Base-by-base conservation (phyloP, 371 early-diverging fungal species). In the Thermomucor indicae-seudaticae region DNA sequence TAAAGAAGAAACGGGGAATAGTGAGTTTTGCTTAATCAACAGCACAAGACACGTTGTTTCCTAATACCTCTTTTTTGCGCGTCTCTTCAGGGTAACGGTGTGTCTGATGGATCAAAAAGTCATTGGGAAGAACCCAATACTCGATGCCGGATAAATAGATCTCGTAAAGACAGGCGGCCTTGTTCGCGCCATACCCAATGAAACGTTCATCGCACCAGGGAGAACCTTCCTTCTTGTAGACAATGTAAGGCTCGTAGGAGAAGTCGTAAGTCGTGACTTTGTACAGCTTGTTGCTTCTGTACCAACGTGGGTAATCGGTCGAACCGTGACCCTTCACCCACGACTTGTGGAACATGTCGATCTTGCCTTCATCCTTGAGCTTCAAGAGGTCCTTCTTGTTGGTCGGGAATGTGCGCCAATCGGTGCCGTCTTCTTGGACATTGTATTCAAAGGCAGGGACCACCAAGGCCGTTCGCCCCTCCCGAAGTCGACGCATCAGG, bases 141-240 rank as follows among this genome's bases (percentile, higher is more conserved):
- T 83, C 81, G 43, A 81, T 67, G 6, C 86, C 86, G 2, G 83
- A 79, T 20, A 86, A 55, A 52, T 75, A 86, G 17, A 84, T 75
- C 56, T 86, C 86, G 57, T 76, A 86, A 8, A 86, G 62, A 53
- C 86, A 86, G 16, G 86, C 86, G 22, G 84, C 85, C 55, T 86
- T 86, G 61, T 86, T 86, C 41, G 84, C 80, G 49, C 86, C 86
- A 56, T 86, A 86, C 4, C 86, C 86, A 28, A 84, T 76, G 55
- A 86, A 86, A n/a, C 86, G 73, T 47, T 86, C 86, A 41, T 84
- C 84, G 47, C 86, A 84, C 86, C 86, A 85, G 10, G 83, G 82
- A 0, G 75, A 57, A 0, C 75, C 77, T 29, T 85, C 77, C 50
- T 79, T 78, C 50, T 70, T 77, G 51, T 80, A 67, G 39, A 85